A percentile compares a stretch with the other conserved stretches of the same genome.
These are phyloP conservation scores for Botrytis paeoniae DNA, from an alignment of 2,329 filamentous ascomycete species.

Conservation along the genomic window DNA sequence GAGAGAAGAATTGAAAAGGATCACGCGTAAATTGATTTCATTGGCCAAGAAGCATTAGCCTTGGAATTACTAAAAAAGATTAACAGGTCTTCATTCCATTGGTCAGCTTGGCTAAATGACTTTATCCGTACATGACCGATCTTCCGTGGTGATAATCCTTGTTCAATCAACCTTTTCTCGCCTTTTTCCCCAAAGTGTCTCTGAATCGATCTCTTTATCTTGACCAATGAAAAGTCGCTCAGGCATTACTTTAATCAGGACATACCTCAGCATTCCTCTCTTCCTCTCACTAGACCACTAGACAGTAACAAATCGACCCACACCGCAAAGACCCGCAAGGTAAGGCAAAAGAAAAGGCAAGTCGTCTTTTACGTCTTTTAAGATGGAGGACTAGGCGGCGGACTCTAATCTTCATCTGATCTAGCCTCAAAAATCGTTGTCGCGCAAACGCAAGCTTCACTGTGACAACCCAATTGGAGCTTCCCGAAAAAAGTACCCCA, in stretches of 20 bases:
- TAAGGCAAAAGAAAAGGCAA: background rate
- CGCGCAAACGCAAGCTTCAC: slow-evolving; percentile 18
- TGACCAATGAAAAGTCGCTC: slow-evolving; percentile 2
- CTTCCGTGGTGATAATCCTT: background rate
- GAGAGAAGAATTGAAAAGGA: background rate
- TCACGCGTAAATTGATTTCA: background rate
- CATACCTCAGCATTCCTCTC: too few species aligned
- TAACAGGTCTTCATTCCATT: background rate
- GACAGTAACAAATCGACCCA: background rate
- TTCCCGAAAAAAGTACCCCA: slow-evolving; percentile 23
- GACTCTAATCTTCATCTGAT: slow-evolving; percentile 4
- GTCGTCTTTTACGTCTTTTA: background rate
- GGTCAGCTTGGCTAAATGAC: background rate
- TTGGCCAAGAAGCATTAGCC: background rate
- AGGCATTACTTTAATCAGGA: background rate
- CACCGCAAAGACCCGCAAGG: background rate
- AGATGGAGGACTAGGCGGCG: background rate
- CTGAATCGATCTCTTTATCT: background rate
- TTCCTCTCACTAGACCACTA: too few species aligned
- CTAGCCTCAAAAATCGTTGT: slow-evolving; percentile 13
- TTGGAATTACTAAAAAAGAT: background rate
- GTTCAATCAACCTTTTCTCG: background rate
- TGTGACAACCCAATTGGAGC: slow-evolving; percentile 23
- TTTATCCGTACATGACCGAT: background rate
- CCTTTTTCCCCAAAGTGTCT: slow-evolving; percentile 16